phyloP scores from a whole-genome alignment of 352 stramenopile genomes.

The Phytophthora macrochlamydospora region DNA sequence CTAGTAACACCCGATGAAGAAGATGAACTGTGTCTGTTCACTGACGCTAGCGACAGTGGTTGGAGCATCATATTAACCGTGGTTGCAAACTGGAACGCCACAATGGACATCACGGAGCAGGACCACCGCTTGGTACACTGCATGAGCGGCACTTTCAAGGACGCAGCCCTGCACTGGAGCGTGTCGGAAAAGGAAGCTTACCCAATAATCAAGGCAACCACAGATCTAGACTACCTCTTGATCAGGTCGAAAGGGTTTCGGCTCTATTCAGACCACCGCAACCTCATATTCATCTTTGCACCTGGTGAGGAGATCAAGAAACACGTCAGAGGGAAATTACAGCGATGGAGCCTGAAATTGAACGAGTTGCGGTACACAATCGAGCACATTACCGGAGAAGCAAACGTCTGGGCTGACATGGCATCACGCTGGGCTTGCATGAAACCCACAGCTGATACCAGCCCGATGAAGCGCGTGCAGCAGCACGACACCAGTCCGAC shows the following conservation, averaged over 20 bases:
- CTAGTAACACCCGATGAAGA: background rate
- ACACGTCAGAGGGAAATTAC: conserved; percentile 1
- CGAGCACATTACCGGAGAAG: conserved; percentile 3
- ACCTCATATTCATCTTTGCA: conserved; percentile 6
- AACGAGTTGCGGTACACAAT: conserved; percentile 4
- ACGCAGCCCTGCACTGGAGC: conserved; percentile 1
- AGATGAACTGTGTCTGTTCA: background rate
- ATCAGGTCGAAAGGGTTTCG: conserved; percentile 7
- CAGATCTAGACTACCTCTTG: conserved; percentile 5
- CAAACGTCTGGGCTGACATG: conserved; percentile 8
- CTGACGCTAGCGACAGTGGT: background rate
- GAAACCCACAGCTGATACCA: background rate
- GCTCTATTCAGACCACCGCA: conserved; percentile 4
- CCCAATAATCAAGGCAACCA: background rate
- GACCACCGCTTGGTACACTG: background rate
- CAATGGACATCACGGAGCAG: background rate
- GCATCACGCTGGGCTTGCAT: background rate
- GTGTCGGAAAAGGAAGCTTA: conserved; percentile 8
- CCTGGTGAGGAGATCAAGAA: conserved; percentile 8
- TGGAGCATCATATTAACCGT: background rate
- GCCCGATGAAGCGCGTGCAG: conserved; percentile 3
- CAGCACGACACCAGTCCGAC: too few species aligned
- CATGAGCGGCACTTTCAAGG: conserved; percentile 5
- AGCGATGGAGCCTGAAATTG: conserved; percentile 6
- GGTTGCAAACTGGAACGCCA: background rate